A percentile compares a stretch with the other conserved stretches of the same genome.
phyloP scores from a whole-genome alignment of 345 rosid species.

The Salix udensis region DNA sequence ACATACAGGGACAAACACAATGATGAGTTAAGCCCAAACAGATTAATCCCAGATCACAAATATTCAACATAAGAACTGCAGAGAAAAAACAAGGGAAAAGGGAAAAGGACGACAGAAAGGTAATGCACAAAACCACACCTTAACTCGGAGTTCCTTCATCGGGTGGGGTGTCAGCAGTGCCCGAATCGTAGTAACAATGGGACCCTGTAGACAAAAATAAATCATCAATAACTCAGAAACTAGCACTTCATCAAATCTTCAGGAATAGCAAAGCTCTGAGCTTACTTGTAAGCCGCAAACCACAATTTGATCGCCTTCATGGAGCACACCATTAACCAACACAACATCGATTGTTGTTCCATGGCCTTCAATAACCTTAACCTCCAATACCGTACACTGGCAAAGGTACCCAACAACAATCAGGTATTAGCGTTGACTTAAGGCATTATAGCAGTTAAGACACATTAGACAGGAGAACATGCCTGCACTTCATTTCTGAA shows the following conservation, averaged over 20 bases:
- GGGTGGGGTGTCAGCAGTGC: conserved; percentile 94
- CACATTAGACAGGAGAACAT: conserved; percentile 5
- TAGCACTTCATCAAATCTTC: conserved; percentile 4
- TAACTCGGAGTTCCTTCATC: conserved; percentile 93
- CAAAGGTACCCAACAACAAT: conserved; percentile 26
- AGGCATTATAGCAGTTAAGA: background rate
- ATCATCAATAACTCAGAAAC: conserved; percentile 8
- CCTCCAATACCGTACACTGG: conserved; percentile 97
- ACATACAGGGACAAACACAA: background rate
- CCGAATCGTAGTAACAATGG: conserved; percentile 80
- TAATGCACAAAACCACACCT: conserved; percentile 39
- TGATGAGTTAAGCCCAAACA: background rate
- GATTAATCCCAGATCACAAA: background rate
- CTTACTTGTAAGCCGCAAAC: conserved; percentile 94
- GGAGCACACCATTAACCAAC: conserved; percentile 82
- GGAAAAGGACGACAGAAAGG: too few relatives aligned
- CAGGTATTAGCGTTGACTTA: conserved; percentile 10
- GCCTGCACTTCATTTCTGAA: conserved; percentile 81
- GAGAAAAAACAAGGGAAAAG: background rate
- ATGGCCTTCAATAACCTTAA: conserved; percentile 89
- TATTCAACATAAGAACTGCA: background rate
- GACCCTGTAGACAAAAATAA: conserved; percentile 54
- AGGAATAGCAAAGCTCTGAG: conserved; percentile 4
- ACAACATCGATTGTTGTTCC: conserved; percentile 97
- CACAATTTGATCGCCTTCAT: conserved; percentile 90